Evolutionary conservation across 306 rosid genomes (phyloP), one percentile per base, ranked within the genome.

Genomic region (Dryas octopetala): DNA sequence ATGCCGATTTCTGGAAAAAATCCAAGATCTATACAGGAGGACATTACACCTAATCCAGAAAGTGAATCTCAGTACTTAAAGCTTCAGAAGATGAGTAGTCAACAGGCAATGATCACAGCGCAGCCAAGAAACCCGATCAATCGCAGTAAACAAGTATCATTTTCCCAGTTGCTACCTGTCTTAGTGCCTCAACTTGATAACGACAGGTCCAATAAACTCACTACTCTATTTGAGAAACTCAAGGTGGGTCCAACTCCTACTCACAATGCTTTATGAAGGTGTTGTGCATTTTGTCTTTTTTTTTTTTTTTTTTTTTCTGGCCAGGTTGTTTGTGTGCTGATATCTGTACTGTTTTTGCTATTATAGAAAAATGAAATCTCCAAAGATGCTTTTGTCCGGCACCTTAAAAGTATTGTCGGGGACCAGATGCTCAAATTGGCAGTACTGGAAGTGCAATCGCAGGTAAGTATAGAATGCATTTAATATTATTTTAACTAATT

Each of bases 71-170:
- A 91, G 78, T 94, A 90, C 80, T 79, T 83, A 68, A 95, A 91
- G 80, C 80, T 95, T 79, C 97, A 91, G 84, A 91, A 90, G 90
- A 91, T 91, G 84, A 95, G 97, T 80, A 90, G 88, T 86, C 98
- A 95, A 83, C 97, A 91, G 84, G 90, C 93, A 61, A 82, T 89
- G 51, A 78, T 82, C 63, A 62, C 77, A 7, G 96, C 86, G 76
- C 92, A 85, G 79, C 85, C 91, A 66, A 83, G 85, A 82, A 87
- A 74, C 83, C 89, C 86, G 61, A 66, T 55, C n/a, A 85, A 77
- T 76, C 86, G 86, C 44, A 61, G 81, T 75, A 90, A 85, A 79
- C 95, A 87, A 71, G 96, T 95, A n/a, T 95, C 96, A 46, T 91
- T 95, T 87, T 91, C 89, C 62, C 44, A 86, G 54, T 82, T 91